These are phyloP conservation scores for Claviceps fusiformis DNA, from an alignment of 2,329 filamentous ascomycete genomes.

Conservation along the genomic window DNA sequence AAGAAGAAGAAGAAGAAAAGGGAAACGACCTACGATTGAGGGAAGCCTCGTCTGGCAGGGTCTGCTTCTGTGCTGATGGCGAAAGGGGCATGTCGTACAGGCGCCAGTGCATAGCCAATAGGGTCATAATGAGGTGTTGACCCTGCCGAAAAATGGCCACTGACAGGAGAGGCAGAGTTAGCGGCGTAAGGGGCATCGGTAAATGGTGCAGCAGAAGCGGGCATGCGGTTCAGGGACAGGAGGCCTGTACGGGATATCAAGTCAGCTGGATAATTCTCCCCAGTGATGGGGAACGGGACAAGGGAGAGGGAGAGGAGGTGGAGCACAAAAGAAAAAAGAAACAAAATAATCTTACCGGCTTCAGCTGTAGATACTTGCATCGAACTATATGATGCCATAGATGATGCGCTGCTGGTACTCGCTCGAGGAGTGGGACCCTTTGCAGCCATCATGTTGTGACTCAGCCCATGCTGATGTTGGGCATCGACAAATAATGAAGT, in stretches of 20 bases:
- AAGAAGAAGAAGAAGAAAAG: background rate
- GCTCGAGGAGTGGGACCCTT: slow-evolving; percentile 38
- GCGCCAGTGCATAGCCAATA: slow-evolving; percentile 58
- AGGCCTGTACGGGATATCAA: slow-evolving; percentile 49
- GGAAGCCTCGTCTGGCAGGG: slow-evolving; percentile 53
- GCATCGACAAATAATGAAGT: slow-evolving; percentile 51
- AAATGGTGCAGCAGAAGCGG: slow-evolving; percentile 49
- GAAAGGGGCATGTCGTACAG: slow-evolving; percentile 42
- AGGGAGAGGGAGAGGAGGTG: background rate
- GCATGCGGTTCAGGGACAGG: slow-evolving; percentile 50
- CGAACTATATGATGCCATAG: slow-evolving; percentile 57
- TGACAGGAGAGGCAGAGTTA: slow-evolving; percentile 52
- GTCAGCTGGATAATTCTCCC: slow-evolving; percentile 38
- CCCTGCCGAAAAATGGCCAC: slow-evolving; percentile 46
- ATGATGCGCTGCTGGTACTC: slow-evolving; percentile 41
- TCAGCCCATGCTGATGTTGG: slow-evolving; percentile 31
- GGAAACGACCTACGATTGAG: slow-evolving; percentile 56
- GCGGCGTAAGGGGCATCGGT: slow-evolving; percentile 57
- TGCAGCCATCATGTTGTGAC: slow-evolving; percentile 37
- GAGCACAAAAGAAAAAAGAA: background rate
- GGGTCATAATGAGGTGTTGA: slow-evolving; percentile 61
- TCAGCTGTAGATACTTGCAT: slow-evolving; percentile 62
- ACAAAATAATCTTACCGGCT: slow-evolving; percentile 42
- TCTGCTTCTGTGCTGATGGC: slow-evolving; percentile 44
- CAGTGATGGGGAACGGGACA: background rate